Percentiles rank a stretch among this genome's conserved stretches.
phyloP scores from a whole-genome alignment of 257 asterid species.

The Parsonsia alboflavescens region DNA sequence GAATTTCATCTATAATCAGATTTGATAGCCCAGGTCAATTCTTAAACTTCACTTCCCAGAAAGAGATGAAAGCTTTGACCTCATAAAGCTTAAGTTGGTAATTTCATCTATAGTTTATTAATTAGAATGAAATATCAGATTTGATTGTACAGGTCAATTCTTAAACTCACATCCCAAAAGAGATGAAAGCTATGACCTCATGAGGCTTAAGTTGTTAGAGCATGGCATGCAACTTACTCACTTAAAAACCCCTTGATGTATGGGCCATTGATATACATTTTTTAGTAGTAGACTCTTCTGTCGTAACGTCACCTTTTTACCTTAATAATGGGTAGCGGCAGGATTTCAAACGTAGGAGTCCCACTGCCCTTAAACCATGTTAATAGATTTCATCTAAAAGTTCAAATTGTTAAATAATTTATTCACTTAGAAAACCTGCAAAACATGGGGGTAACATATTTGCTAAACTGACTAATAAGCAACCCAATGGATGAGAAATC shows the following conservation, averaged over 20 bases:
- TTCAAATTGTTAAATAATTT: not conserved
- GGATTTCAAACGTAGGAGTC: not conserved
- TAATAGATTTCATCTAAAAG: not conserved
- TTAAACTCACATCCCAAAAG: not conserved
- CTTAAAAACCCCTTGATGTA: not conserved
- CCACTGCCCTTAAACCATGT: not conserved
- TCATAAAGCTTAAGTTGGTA: not conserved
- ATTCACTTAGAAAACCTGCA: not conserved
- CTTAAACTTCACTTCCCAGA: not conserved
- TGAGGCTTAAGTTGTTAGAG: not conserved
- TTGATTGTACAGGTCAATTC: not conserved
- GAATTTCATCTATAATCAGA: not conserved
- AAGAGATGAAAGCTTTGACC: not conserved
- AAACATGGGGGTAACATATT: not conserved
- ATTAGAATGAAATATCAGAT: not conserved
- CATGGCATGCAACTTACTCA: not conserved
- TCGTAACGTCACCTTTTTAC: not conserved
- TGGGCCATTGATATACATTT: not conserved
- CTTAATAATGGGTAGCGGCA: not conserved
- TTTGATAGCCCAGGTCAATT: not conserved
- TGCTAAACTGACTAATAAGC: not conserved
- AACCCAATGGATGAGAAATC: not conserved
- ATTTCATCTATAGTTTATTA: too few relatives aligned
- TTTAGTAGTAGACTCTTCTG: not conserved
- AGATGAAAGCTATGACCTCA: not conserved